Evolutionary conservation across 1,139 yeast species (phyloP), one percentile per base, ranked within the genome.

Genomic region (Keqinozyma sinolaborantium): DNA sequence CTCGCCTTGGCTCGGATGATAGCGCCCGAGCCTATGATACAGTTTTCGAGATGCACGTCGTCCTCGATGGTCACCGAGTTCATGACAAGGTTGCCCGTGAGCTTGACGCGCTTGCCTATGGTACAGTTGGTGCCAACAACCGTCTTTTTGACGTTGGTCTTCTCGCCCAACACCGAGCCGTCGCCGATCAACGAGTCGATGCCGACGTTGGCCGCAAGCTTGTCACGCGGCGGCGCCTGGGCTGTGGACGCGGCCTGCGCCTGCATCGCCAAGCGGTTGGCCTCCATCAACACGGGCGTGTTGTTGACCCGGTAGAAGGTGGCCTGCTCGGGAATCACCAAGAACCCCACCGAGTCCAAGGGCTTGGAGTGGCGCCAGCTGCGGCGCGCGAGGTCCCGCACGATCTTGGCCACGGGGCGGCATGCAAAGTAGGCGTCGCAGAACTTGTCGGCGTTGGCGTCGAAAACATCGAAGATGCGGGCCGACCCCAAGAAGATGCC

Each of bases 371-470:
- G 96, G 47, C 73, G 76, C 98, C 98, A 92, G 3, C 96, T 82
- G 45, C 95, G 75, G 56, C 97, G 76, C 3, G 95, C 94, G 39
- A 92, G 59, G 50, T 88, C 96, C 48, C 97, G 77, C 20, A 87
- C 74, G 20, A 90, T 69, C 52, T 86, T 85, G 21, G 77, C 72
- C 33, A 84, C 61, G 5, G 88, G 70, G 44, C 81, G 61, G 35
- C 53, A 49, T 18, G 50, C 47, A 45, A 68, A 66, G 42, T 69
- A 69, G 3, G 48, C 30, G 31, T 67, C 73, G 35, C 55, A 60
- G 39, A 55, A 65, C 39, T 58, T 60, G 21, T 48, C 50, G 13
- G 59, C 44, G 19, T 60, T 53, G 3, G 48, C 51, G 10, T 57
- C 61, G 24, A 67, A 58, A 2, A 62, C 50, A 2, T 44, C 43